A percentile compares a stretch with the other conserved stretches of the same genome.
These are phyloP conservation scores for Microascus cirrosus DNA, from an alignment of 2,329 filamentous ascomycete genomes.

Conservation along the genomic window DNA sequence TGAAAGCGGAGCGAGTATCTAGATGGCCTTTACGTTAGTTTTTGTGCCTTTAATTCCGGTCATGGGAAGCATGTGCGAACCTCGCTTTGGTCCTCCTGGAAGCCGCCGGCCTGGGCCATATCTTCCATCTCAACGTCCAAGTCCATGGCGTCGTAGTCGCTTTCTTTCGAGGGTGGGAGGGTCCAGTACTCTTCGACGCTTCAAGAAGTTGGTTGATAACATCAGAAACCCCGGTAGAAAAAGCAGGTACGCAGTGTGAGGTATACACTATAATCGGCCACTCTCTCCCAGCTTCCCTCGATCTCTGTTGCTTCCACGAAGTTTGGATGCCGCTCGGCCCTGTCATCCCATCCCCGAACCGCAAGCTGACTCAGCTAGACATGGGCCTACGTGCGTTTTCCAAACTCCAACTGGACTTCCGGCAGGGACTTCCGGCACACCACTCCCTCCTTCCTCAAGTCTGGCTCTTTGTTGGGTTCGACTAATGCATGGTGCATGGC, in stretches of 20 bases:
- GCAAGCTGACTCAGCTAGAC: background rate
- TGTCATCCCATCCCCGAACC: background rate
- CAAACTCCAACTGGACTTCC: too few relatives aligned
- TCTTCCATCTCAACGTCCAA: constrained; percentile 11
- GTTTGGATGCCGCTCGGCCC: background rate
- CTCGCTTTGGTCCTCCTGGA: background rate
- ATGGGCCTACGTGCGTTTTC: too few relatives aligned
- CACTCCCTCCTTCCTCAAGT: too few relatives aligned
- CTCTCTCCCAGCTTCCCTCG: too few relatives aligned
- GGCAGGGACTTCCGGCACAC: too few relatives aligned
- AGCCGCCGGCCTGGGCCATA: background rate
- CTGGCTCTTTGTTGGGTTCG: too few relatives aligned
- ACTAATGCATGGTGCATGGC: too few relatives aligned
- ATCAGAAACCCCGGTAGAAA: background rate
- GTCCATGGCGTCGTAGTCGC: constrained; percentile 1
- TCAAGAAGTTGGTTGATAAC: too few relatives aligned
- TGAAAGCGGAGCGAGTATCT: background rate
- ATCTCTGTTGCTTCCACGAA: background rate
- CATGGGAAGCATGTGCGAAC: background rate
- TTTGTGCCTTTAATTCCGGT: background rate
- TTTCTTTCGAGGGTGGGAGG: background rate
- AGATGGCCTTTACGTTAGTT: background rate
- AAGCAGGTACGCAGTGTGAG: background rate
- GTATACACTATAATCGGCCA: too few relatives aligned
- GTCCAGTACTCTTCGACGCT: background rate